Base-by-base conservation (phyloP, 2,329 filamentous ascomycete genomes). In the Myriangium duriaei region DNA sequence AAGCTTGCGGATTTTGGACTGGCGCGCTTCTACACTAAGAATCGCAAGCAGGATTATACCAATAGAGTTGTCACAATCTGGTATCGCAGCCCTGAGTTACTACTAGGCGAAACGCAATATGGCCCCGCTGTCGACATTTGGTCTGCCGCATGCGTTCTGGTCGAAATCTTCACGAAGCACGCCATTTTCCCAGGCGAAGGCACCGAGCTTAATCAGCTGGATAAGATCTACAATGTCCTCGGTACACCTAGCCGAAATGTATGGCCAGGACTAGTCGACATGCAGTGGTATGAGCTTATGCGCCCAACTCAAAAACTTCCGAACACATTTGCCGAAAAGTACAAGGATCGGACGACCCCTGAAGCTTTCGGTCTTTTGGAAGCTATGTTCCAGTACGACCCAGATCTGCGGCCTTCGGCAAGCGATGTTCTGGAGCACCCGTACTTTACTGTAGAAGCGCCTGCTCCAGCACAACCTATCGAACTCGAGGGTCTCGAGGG, bases 51-150 rank as follows among this genome's bases (percentile, higher is more conserved):
- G 32, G 88, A 98, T 57, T 98, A 98, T 58, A 98, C 91, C 2
- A 98, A 98, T 55, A 81, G 91, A 24, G 92, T 98, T 50, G 94
- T 98, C 55, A 98, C 91, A 2, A 95, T 98, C 47, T 98, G 92
- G 92, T 95, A 95, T 57, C 76, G 87, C 3, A 83, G 85, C 0
- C 86, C 87, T 0, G 87, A 95, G 56, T 69, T 95, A n/a, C 66
- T 94, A 0, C 71, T 94, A 1, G 87, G 87, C 5, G 86, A 93
- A 58, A 94, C 87, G 4, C 76, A 83, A 50, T 95, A 95, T 54
- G 85, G 82, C 4, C 82, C 84, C 0, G 83, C 83, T 2, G 85
- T 93, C 11, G 87, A 95, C 53, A 81, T 98, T 24, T 98, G 91
- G 91, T 94, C 86, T 53, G 91, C 91, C 2, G 91, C 88, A 1